Base-by-base conservation (phyloP, 2,329 filamentous ascomycete genomes). In the Chaetomium olivaceum region DNA sequence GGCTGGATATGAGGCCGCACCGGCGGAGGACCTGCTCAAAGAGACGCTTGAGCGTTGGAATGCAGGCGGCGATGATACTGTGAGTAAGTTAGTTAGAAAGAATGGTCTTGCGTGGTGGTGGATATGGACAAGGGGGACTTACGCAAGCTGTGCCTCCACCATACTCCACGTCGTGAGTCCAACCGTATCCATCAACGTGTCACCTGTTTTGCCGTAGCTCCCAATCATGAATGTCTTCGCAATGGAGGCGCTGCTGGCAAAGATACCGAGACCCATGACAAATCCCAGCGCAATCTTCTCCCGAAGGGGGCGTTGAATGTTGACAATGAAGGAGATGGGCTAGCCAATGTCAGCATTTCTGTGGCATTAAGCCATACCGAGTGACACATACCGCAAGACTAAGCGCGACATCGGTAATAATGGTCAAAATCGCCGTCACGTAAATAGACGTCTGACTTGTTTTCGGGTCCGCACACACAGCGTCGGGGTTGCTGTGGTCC, bases 181-280 rank as follows among this genome's bases (percentile, higher is more conserved):
- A 5, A 69, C 66, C 19, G 61, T 63, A 33, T 69, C 68, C 61
- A 64, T 65, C 39, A 69, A 48, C 3, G 63, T 66, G 56, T 69
- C 68, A 27, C 68, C 68, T 12, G 68, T 68, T n/a, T 64, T 59
- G 5, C 69, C 67, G 43, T 69, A 70, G 52, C 68, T 61, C 31
- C 60, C 55, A 36, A 61, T 58, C 58, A 61, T 65, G 43, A 63
- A 63, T 3, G 63, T 68, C 59, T 69, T 69, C 21, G 62, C 62
- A 21, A 70, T 70, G 39, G 65, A 69, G n/a, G 65, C 63, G 48
- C 57, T 60, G 48, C 61, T 65, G 16, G 69, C 67, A 21, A 70
- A n/a, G 14, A 70, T 63, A 6, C 69, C 69, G 29, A 70, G 63
- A 6, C 69, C 67, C 69, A 70, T 70, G 39, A 70, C 56, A 56